Evolutionary conservation across 1,284 basidiomycete genomes (phyloP), one percentile per base, ranked within the genome.

Genomic region (Ganoderma multipileum): DNA sequence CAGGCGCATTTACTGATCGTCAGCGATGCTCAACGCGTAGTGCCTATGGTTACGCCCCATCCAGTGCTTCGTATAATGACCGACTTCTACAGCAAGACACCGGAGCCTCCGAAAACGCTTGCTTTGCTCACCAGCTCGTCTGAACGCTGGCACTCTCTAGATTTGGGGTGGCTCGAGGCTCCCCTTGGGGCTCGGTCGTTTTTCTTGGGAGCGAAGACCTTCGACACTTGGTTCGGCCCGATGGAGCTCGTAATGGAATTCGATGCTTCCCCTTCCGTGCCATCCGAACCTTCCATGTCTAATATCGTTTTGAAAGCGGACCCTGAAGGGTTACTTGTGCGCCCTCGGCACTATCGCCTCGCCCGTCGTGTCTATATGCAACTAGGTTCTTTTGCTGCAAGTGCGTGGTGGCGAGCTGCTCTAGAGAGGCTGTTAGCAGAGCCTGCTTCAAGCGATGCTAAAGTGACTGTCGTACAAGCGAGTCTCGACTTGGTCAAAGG

Each of bases 341-440:
- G 82, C 64, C 77, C 73, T 61, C 81, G 79, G 38, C 76, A 86
- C 55, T 86, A 86, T 74, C 81, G 76, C 59, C 80, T 83, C 55
- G 86, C 89, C 16, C 81, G 81, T 39, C 77, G 80, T 69, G 83
- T 83, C 26, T 76, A 86, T 42, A 73, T 77, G 30, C 86, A 91
- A 73, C 75, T 93, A 52, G 91, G 91, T 8, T 72, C 83, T 36
- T 92, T 87, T 71, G 91, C 89, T 61, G 84, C 86, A 57, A 89
- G 92, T 73, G 79, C 91, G 50, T 81, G 89, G 64, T 93, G 90
- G 91, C 83, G 87, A 70, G 83, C 83, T 54, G 83, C 84, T 26
- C 74, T 86, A 62, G 83, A 82, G 65, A 81, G 62, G 61, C 60
- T 71, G 2, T 20, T 71, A 65, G 67, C 47, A 59, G 38, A 26